Base-by-base conservation (phyloP, 2,329 filamentous ascomycete species). In the Niveomyces coronatus region DNA sequence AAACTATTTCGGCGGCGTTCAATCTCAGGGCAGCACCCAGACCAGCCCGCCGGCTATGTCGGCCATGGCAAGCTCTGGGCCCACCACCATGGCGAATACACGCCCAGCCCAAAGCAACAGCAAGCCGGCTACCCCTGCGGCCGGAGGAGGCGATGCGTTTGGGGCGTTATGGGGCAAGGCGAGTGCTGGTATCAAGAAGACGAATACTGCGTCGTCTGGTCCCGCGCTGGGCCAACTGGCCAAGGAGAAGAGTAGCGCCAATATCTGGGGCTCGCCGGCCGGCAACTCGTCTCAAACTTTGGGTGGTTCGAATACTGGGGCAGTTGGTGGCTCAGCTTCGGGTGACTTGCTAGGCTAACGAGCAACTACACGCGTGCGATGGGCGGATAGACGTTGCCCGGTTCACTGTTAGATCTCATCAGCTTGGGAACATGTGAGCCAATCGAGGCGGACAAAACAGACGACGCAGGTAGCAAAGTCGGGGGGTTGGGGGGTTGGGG, bases 241-340 rank as follows among this genome's bases (percentile, higher is more conserved):
- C n/a, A 95, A 95, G 68, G 87, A 95, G 63, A 95, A 96, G 71
- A 91, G 87, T 42, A 87, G 80, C 50, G 87, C 88, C 13, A 87
- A 88, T 7, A 85, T 98, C 46, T 98, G 93, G 87, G 91, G 89
- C 14, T 74, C 84, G 1, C 71, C 82, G 13, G 68, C 32, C 40
- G 51, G n/a, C 55, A 38, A 38, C 22, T 32, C n/a, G n/a, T n/a
- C 36, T 32, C 36, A 38, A 27, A 38, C 29, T 7, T 13, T 28
- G 24, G 30, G 34, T 27, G 43, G 39, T 40, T 41, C 46, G 28
- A 38, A 37, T n/a, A 37, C 44, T 28, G 35, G 35, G 23, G 36
- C 37, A 22, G 44, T 53, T 40, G 55, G 57, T 39, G 67, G 64
- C 6, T 57, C 60, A 43, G 57, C 56, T 15, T 56, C 71, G 32